Base-by-base conservation (phyloP, 2,329 filamentous ascomycete species). In the Alternaria angustiovoidea region DNA sequence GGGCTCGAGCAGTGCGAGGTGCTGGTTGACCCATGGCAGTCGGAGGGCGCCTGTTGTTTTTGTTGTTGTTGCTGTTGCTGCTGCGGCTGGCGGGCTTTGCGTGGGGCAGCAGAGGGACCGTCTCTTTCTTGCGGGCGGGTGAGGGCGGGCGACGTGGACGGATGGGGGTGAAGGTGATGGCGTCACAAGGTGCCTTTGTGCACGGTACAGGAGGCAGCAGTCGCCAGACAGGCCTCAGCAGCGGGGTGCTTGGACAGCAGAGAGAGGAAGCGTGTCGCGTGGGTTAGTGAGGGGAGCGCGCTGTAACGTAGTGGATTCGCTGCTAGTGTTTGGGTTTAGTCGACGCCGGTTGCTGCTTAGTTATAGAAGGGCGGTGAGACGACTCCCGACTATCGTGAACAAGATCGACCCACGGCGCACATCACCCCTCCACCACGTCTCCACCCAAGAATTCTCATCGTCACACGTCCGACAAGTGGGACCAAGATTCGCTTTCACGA, bases 11-110 rank as follows among this genome's bases (percentile, higher is more conserved):
- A 61, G 57, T 58, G 62, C 56, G 62, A 56, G 55, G 58, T 55
- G 57, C 68, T 70, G 57, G 65, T 52, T 62, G 66, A 68, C 74
- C 71, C 74, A 76, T 76, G 62, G 66, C 72, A 68, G 64, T 58
- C 62, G 36, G 59, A 30, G 34, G 57, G 56, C 24, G 51, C 36
- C 39, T 30, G 42, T 30, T 36, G 30, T 28, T 51, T 24, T 24
- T 24, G 22, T 24, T 24, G 22, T 24, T 24, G 22, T 24, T 24
- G 22, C 5, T 24, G 28, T 12, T 34, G 46, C 32, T 34, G 32
- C 32, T 34, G 30, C 36, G n/a, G 36, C 16, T 5, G 36, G n/a
- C 7, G 30, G 32, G 47, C 18, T 5, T 7, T 32, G 26, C 47
- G 43, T 46, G 44, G 44, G 41, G 53, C 30, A 30, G 28, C 28